phyloP scores from a whole-genome alignment of 2,329 filamentous ascomycete species.

The Amesomyces nigricolor region DNA sequence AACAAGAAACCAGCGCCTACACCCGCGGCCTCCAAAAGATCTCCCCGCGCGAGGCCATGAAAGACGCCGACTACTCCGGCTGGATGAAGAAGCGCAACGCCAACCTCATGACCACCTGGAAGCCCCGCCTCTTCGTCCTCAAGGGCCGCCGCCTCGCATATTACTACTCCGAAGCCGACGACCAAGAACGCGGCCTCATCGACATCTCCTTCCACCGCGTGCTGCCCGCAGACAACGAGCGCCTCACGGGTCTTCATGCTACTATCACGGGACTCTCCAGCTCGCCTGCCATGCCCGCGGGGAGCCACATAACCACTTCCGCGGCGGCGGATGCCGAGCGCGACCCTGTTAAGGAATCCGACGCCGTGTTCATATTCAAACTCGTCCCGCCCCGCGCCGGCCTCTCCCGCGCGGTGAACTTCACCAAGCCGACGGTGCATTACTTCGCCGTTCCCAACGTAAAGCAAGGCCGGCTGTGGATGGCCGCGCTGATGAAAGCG shows the following conservation, averaged over 20 bases:
- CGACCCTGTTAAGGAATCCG: conserved; percentile 38
- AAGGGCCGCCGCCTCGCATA: conserved; percentile 88
- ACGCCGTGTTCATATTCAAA: conserved; percentile 95
- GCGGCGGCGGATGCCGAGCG: conserved; percentile 45
- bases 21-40: conserved; percentile 79
- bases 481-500: conserved; percentile 97
- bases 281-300: conserved; percentile 51
- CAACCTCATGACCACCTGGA: conserved; percentile 96
- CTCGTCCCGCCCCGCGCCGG: conserved; percentile 85
- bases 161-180: conserved; percentile 91
- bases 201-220: conserved; percentile 97
- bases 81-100: conserved; percentile 99
- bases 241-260: conserved; percentile 83
- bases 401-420: conserved; percentile 85
- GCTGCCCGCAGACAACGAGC: conserved; percentile 87
- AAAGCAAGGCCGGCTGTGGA: conserved; percentile 86
- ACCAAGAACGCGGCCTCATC: conserved; percentile 89
- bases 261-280: conserved; percentile 82
- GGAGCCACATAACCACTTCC: conserved; percentile 42
- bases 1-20: conserved; percentile 94
- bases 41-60: conserved; percentile 74
- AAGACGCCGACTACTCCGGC: conserved; percentile 83
- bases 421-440: conserved; percentile 94
- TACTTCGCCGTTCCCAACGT: conserved; percentile 95
- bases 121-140: conserved; percentile 89